Evolutionary conservation across 148 eudicot species (phyloP), one percentile per base, ranked within the genome.

Genomic region (Amaranthus hypochondriacus): DNA sequence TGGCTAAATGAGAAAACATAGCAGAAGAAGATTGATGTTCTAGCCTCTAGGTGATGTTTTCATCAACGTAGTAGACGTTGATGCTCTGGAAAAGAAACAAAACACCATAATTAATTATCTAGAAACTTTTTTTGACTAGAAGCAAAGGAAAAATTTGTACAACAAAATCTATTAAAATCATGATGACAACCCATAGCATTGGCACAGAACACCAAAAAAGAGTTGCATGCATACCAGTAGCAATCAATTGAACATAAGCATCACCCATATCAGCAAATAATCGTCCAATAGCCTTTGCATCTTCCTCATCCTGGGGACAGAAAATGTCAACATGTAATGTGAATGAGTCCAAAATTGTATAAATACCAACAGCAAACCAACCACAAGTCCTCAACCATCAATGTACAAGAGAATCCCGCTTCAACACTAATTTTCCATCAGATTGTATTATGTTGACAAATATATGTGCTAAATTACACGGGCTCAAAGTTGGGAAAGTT

Each of bases 191-290:
- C 42, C 42, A 51, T 43, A 71, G 62, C 50, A 48, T 66, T 12
- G 56, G 76, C 14, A 49, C 63, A 59, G 67, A 60, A 67, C 60
- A 54, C 39, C 66, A 62, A 21, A 62, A 12, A 49, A 60, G 66
- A 28, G 75, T 44, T 66, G 56, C 62, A 71, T 69, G 56, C 83
- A 58, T 87, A 95, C 99, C 99, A 78, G 87, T 88, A 63, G 97
- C 97, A 80, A 95, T 95, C 84, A 92, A 76, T 83, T 90, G 90
- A 78, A 87, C 96, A 85, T 92, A 95, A 51, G 99, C 88, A 82
- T 95, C 99, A 65, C 99, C 99, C 93, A 95, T 89, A 79, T 95
- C 99, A 68, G 99, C 90, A 86, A 92, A 92, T 78, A 95, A 85
- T 80, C 99, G 99, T 78, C 96, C 99, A 82, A 95, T 82, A 75